These are phyloP conservation scores for Kingdonia uniflora DNA, from an alignment of 164 flowering plant genomes.

Conservation along the genomic window DNA sequence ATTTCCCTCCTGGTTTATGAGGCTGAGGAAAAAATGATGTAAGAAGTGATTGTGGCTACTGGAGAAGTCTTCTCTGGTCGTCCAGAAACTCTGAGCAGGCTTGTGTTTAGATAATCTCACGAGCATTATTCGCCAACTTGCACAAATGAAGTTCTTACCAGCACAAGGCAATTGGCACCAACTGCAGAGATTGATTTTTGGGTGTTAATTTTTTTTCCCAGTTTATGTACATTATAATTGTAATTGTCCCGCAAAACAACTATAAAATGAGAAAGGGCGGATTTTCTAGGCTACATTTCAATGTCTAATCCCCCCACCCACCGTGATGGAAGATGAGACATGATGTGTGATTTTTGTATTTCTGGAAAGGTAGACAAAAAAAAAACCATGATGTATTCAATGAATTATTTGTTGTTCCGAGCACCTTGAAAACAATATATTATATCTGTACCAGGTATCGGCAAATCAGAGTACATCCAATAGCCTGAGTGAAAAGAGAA, in stretches of 20 bases:
- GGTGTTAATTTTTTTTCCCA: slow-evolving; percentile 11
- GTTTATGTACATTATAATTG: slow-evolving; percentile 37
- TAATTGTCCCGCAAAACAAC: slow-evolving; percentile 9
- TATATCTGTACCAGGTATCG: too few species aligned
- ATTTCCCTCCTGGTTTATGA: slow-evolving; percentile 32
- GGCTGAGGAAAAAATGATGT: slow-evolving; percentile 2
- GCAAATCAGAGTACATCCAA: too few species aligned
- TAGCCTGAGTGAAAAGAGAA: too few species aligned
- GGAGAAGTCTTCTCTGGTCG: slow-evolving; percentile 10
- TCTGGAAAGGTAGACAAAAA: too few species aligned
- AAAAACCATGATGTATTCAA: too few species aligned
- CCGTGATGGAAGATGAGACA: background rate
- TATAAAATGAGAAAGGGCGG: slow-evolving; percentile 1
- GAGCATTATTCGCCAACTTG: slow-evolving; percentile 9
- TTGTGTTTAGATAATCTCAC: slow-evolving; percentile 6
- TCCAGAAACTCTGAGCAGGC: slow-evolving; percentile 11
- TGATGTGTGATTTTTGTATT: background rate
- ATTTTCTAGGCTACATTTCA: background rate
- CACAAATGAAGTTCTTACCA: background rate
- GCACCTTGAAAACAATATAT: too few species aligned
- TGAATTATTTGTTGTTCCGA: too few species aligned
- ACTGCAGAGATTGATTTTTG: slow-evolving; percentile 7
- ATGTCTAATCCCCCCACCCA: slow-evolving; percentile 1
- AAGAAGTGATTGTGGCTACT: slow-evolving; percentile 1
- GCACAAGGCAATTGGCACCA: slow-evolving; percentile 1